Evolutionary conservation across 441 rosid genomes (phyloP), one percentile per base, ranked within the genome.

Genomic region (Erodium moschatum): DNA sequence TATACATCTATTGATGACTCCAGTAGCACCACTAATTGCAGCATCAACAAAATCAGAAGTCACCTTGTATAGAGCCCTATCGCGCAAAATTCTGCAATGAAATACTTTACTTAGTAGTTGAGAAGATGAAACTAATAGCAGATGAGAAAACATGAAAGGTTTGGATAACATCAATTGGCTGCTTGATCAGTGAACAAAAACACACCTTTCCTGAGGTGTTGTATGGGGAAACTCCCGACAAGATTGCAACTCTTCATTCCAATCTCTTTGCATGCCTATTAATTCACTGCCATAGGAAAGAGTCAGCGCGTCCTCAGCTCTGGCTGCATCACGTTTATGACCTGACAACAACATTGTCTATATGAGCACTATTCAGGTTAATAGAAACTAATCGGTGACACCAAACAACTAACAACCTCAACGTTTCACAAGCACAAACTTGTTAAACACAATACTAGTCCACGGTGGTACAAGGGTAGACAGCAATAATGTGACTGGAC

Each of bases 221-320:
- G 90, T 74, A 70, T 92, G 98, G 70, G 99, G 98, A 81, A 96
- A 96, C 72, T 96, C 99, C 66, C 91, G 85, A 78, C 98, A 96
- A 70, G 99, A 90, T 81, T 96, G 98, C 86, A 96, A 79, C 82
- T 96, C 98, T 79, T 96, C 99, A 38, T 96, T 96, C 99, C 99
- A 96, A 81, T 96, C 99, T 79, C 98, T 89, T 81, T 92, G 99
- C 99, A 96, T 92, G 66, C 98, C 98, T 76, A 92, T 89, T 70
- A 96, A 78, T 79, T 96, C 99, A 80, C 97, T 90, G 58, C 97
- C 97, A 85, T 85, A 96, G n/a, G 99, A 92, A 81, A 91, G 97
- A 70, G 92, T 90, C 70, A 96, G 77, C 56, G 97, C 86, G 84
- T 89, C 88, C 81, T 96, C 99, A 0, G 99, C 97, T 84, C 99